Evolutionary conservation across 192 early-diverging fungal genomes (phyloP), one percentile per base, ranked within the genome.

Genomic region (Allomyces macrogynus): DNA sequence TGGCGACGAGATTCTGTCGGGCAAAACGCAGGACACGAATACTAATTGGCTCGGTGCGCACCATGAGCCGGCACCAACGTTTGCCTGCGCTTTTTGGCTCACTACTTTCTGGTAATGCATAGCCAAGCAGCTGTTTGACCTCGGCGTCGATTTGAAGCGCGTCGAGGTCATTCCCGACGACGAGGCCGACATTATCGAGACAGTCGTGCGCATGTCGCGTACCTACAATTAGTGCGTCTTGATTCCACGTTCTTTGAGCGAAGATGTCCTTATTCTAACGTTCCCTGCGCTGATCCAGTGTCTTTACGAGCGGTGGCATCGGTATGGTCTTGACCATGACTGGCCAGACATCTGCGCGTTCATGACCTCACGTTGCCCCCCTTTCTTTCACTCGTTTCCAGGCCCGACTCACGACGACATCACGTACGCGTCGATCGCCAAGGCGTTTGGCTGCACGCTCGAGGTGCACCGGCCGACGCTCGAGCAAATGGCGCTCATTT

Each of bases 301-400:
- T 88, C 18, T 77, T 89, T 63, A 89, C 87, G 23, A 82, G 76
- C 66, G 87, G 87, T 25, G 87, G 87, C 10, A 87, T 88, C 57
- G 85, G 86, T 43, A 73, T 32, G 60, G 24, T 43, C 5, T 64
- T 66, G 23, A n/a, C n/a, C 62, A 12, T 22, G 8, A 10, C 0
- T 62, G 14, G 22, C 14, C 20, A 42, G 24, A 24, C 24, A 61
- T 43, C 24, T n/a, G 61, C 61, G 9, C n/a, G 60, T 20, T 61
- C 25, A 18, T 23, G n/a, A 61, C 3, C 64, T 18, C 24, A 22
- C 18, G 24, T 20, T n/a, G n/a, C n/a, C n/a, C n/a, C n/a, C n/a
- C n/a, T 25, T 23, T 11, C 49, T n/a, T 18, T 64, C 22, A 10
- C 5, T 49, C 22, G 12, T 40, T 23, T 57, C 23, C 32, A 77